Conservation (phyloP, 2,329 filamentous ascomycete genomes). For the Paraconiothyrium brasiliense region DNA sequence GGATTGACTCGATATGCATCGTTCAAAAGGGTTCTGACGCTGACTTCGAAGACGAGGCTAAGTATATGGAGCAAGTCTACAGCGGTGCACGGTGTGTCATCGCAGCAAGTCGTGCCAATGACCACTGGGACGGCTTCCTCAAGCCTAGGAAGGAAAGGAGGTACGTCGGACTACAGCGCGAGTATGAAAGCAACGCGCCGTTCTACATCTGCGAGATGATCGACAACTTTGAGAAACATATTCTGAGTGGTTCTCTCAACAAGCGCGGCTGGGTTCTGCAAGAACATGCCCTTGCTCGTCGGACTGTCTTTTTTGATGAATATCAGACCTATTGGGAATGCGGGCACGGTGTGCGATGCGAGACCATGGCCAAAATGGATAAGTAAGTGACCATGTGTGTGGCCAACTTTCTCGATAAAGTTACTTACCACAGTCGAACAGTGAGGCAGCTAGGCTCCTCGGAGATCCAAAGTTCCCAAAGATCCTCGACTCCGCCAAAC, state of each 20-base stretch:
- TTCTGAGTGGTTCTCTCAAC: slow-evolving; percentile 27
- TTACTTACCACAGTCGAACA: slow-evolving; percentile 11
- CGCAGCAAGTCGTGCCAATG: slow-evolving; percentile 27
- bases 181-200: not conserved
- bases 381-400: slow-evolving; percentile 26
- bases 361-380: slow-evolving; percentile 25
- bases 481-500: slow-evolving; percentile 1
- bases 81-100: slow-evolving; percentile 35
- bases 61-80: slow-evolving; percentile 35
- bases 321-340: slow-evolving; percentile 42
- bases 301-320: slow-evolving; percentile 37
- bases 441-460: slow-evolving; percentile 30
- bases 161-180: not conserved
- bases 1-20: slow-evolving; percentile 43
- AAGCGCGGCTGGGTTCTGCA: slow-evolving; percentile 39
- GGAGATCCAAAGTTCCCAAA: slow-evolving; percentile 41
- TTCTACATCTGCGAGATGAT: slow-evolving; percentile 31
- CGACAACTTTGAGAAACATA: slow-evolving; percentile 35
- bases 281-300: slow-evolving; percentile 36
- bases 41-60: slow-evolving; percentile 33
- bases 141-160: slow-evolving; percentile 9
- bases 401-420: too few species aligned
- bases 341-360: slow-evolving; percentile 28
- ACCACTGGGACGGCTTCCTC: slow-evolving; percentile 27
- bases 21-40: slow-evolving; percentile 28